Base-by-base conservation (phyloP, 2,329 filamentous ascomycete genomes). In the Aspergillus phoenicis region DNA sequence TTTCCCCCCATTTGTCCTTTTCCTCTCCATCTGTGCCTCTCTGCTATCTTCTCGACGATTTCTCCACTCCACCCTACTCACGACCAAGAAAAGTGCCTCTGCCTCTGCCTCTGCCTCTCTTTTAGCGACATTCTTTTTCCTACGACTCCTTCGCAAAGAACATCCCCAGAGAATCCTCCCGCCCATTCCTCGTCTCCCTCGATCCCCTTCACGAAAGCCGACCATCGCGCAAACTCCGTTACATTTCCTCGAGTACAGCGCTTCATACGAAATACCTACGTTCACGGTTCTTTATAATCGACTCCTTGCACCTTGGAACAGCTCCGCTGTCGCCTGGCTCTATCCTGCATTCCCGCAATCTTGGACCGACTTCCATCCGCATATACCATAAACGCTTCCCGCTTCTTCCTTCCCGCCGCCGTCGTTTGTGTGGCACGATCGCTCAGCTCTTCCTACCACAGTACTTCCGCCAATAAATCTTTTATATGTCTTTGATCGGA, bases 401-500 rank as follows among this genome's bases (percentile, higher is more conserved):
- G 38, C 52, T 36, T 43, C 17, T 53, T 43, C 28, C 39, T 45
- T 22, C n/a, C 53, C 17, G 15, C 53, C 30, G 39, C 30, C 43
- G 43, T 47, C 22, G 39, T 45, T 10, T 26, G 20, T 33, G 39
- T 45, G 39, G 26, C 53, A 56, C 53, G 53, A 30, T 43, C 43
- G 28, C 2, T 33, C 53, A 15, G 41, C 15, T 26, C n/a, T n/a
- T 17, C 15, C 26, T 30, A 17, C 30, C 39, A n/a, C 28, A 15
- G 7, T 8, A 30, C 39, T n/a, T 11, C 53, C n/a, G 24, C 13
- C 52, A 17, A 36, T 43, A 55, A 4, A n/a, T 45, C 30, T 52
- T 60, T 52, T 62, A 58, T 59, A 68, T 67, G 64, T 43, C 45
- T 58, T 63, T 49, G 54, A 39, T 22, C 49, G 22, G 57, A 33